A percentile compares a stretch with the other conserved stretches of the same genome.
phyloP scores from a whole-genome alignment of 176 grass and related monocot species.

The Poa annua region DNA sequence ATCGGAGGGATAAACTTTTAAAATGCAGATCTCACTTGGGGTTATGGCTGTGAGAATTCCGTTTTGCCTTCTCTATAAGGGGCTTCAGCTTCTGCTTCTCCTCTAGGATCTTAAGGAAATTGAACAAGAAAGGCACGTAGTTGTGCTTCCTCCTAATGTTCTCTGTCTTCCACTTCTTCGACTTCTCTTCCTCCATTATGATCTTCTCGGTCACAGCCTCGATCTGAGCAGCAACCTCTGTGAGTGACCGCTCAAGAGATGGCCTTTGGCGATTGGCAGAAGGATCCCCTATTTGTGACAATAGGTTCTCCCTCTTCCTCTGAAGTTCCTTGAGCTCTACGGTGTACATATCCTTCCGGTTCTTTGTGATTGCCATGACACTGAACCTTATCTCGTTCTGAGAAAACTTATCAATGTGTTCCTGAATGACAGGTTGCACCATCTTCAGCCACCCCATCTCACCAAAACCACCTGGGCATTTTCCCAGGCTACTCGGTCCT shows the following conservation, averaged over 20 bases:
- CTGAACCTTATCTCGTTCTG: slow-evolving; percentile 93
- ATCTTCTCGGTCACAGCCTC: slow-evolving; percentile 92
- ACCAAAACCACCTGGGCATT: slow-evolving; percentile 62
- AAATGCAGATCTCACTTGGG: slow-evolving; percentile 34
- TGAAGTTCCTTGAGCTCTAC: slow-evolving; percentile 87
- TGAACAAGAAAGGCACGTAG: slow-evolving; percentile 90
- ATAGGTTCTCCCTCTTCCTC: slow-evolving; percentile 83
- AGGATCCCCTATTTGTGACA: slow-evolving; percentile 65
- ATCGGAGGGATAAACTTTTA: background rate
- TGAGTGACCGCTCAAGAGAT: slow-evolving; percentile 65
- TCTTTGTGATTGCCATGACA: slow-evolving; percentile 90
- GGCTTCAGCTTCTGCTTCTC: slow-evolving; percentile 89
- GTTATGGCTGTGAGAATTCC: slow-evolving; percentile 55
- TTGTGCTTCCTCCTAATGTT: slow-evolving; percentile 98
- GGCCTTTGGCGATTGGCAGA: slow-evolving; percentile 28
- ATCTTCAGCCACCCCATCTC: slow-evolving; percentile 75
- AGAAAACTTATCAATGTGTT: slow-evolving; percentile 64
- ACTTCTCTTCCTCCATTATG: slow-evolving; percentile 99
- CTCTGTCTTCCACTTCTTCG: slow-evolving; percentile 95
- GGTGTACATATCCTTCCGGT: slow-evolving; percentile 78
- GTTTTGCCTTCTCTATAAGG: slow-evolving; percentile 87
- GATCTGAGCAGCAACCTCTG: slow-evolving; percentile 84
- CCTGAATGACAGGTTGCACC: slow-evolving; percentile 75
- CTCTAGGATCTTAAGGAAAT: slow-evolving; percentile 93
- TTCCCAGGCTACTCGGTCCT: slow-evolving; percentile 79